Evolutionary conservation across 208 protist genomes (phyloP).

Genomic region (Zelonia costaricensis): DNA sequence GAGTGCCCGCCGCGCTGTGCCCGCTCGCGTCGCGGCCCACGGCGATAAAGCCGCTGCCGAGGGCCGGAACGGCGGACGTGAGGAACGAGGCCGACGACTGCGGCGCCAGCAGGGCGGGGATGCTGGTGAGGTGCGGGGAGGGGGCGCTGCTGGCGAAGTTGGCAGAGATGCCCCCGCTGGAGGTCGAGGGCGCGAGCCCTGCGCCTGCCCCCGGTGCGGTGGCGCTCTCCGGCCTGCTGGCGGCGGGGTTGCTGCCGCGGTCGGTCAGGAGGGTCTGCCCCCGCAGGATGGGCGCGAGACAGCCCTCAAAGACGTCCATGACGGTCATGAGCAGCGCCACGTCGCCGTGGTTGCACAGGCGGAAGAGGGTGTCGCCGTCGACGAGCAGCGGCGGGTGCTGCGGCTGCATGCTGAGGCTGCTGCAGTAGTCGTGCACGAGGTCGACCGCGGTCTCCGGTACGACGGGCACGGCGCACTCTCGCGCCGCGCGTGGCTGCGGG

Average conservation of each 20-base stretch:
- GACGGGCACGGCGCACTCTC: neutral
- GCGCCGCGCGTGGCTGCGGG: neutral
- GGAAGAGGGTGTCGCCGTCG: conserved; percentile 35
- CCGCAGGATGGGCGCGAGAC: conserved; percentile 56
- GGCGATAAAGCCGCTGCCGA: neutral
- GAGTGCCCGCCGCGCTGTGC: conserved; percentile 3
- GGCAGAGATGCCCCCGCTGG: no score
- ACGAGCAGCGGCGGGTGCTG: conserved; percentile 50
- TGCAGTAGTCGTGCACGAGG: conserved; percentile 32
- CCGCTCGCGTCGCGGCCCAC: conserved; percentile 16
- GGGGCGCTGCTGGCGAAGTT: conserved; percentile 12
- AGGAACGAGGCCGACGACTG: neutral
- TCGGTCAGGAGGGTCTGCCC: conserved; percentile 42
- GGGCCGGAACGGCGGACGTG: neutral
- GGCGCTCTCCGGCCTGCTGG: neutral
- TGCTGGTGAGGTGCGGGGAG: conserved; percentile 16
- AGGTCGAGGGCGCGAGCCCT: neutral
- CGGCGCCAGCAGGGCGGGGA: no score
- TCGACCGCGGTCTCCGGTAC: conserved; percentile 21
- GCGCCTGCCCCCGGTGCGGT: conserved; percentile 6
- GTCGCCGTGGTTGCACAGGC: conserved; percentile 53
- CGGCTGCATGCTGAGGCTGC: conserved; percentile 22
- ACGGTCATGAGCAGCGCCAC: conserved; percentile 38
- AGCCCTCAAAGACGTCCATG: conserved; percentile 47
- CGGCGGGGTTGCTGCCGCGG: conserved; percentile 19